Percentiles rank a stretch among this genome's conserved stretches.
These are phyloP conservation scores for Emericellopsis terricola DNA, from an alignment of 495 filamentous ascomycete genomes.

Conservation along the genomic window DNA sequence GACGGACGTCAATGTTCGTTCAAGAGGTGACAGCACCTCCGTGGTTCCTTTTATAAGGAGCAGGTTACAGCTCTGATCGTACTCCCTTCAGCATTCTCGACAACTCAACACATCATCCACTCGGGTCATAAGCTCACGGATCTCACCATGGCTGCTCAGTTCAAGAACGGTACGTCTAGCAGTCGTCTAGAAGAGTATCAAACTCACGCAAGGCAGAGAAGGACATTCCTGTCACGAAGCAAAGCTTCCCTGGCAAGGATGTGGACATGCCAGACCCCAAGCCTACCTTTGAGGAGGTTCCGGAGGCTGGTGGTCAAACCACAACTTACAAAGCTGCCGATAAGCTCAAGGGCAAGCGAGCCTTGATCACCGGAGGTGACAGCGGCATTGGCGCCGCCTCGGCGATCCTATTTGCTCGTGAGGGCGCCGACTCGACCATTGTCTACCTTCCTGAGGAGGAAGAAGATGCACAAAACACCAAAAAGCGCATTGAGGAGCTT, in stretches of 20 bases:
- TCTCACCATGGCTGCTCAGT: conserved; percentile 26
- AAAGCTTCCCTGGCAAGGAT: conserved; percentile 51
- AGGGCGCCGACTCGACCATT: conserved; percentile 61
- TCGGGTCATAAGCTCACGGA: too few species aligned
- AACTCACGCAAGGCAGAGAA: conserved; percentile 41
- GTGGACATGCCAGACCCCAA: conserved; percentile 40
- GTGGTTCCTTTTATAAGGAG: too few species aligned
- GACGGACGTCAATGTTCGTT: too few species aligned
- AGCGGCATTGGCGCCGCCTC: conserved; percentile 66
- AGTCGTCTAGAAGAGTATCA: conserved; percentile 2
- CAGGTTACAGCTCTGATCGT: too few species aligned
- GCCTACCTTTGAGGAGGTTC: conserved; percentile 47
- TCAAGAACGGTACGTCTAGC: conserved; percentile 26
- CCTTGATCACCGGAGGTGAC: conserved; percentile 71
- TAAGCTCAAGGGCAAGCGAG: conserved; percentile 57
- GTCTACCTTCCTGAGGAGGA: conserved; percentile 63
- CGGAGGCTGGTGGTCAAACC: conserved; percentile 50
- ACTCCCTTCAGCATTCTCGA: too few species aligned
- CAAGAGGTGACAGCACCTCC: too few species aligned
- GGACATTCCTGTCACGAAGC: conserved; percentile 47
- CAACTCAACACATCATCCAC: too few species aligned
- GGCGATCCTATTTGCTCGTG: conserved; percentile 67
- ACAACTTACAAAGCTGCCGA: conserved; percentile 62
- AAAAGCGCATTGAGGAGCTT: conserved; percentile 42
- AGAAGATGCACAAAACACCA: conserved; percentile 58